These are phyloP conservation scores for Theileria annulata DNA, from an alignment of 169 alveolate genomes.

Conservation along the genomic window DNA sequence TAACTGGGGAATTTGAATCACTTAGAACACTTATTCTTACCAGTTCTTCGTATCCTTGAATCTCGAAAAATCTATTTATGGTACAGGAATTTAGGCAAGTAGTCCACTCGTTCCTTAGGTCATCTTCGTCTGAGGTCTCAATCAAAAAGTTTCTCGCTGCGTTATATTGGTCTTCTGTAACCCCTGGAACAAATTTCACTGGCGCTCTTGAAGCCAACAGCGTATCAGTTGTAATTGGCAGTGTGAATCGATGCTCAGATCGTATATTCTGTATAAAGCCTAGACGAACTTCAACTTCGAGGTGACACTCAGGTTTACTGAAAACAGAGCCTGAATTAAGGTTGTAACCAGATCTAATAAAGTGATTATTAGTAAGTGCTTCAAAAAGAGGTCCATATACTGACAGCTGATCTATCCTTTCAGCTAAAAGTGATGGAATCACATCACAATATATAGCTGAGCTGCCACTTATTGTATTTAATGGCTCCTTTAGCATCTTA, in stretches of 20 bases:
- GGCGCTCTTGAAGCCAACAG: constrained; percentile 52
- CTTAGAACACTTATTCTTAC: constrained; percentile 42
- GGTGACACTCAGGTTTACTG: constrained; percentile 32
- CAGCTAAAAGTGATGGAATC: constrained; percentile 50
- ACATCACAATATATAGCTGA: constrained; percentile 51
- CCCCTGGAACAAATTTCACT: constrained; percentile 51
- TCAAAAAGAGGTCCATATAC: constrained; percentile 57
- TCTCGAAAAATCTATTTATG: constrained; percentile 48
- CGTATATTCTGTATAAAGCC: constrained; percentile 37
- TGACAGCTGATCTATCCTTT: constrained; percentile 55
- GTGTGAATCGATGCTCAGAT: constrained; percentile 54
- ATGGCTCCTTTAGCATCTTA: constrained; percentile 38
- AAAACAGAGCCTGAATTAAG: constrained; percentile 4
- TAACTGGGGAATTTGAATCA: constrained; percentile 15
- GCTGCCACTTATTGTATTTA: constrained; percentile 58
- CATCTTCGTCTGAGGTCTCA: constrained; percentile 31
- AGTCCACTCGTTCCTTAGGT: constrained; percentile 25
- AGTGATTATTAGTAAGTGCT: constrained; percentile 44
- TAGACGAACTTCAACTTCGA: constrained; percentile 65
- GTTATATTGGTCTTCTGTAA: constrained; percentile 35
- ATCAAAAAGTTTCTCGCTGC: constrained; percentile 24
- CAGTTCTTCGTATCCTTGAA: constrained; percentile 59
- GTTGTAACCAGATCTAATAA: neutral
- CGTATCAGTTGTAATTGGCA: constrained; percentile 59
- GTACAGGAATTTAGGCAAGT: constrained; percentile 25